Evolutionary conservation across 2,329 filamentous ascomycete species (phyloP).

Genomic region (Delphinella strobiligena): DNA sequence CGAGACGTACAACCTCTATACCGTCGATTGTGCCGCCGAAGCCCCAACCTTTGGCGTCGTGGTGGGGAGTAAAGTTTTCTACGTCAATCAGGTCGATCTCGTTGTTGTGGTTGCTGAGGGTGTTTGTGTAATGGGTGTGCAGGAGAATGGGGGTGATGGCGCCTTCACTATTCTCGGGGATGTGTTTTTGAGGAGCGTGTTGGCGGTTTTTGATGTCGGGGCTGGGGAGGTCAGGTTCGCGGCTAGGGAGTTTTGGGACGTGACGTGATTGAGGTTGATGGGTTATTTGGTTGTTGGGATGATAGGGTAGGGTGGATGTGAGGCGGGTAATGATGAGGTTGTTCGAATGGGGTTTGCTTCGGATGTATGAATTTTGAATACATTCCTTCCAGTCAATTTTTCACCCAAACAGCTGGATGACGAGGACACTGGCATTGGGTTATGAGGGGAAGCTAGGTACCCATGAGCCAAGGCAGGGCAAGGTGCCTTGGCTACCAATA

Average conservation of each 20-base stretch:
- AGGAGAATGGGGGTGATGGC: conserved; percentile 18
- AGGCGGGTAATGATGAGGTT: too few species aligned
- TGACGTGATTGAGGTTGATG: too few species aligned
- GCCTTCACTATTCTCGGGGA: conserved; percentile 32
- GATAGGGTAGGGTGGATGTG: too few species aligned
- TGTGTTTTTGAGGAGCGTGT: conserved; percentile 37
- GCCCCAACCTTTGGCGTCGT: conserved; percentile 30
- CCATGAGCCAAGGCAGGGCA: too few species aligned
- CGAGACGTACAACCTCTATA: conserved; percentile 19
- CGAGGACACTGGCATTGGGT: too few species aligned
- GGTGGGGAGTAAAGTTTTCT: conserved; percentile 25
- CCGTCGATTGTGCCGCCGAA: conserved; percentile 30
- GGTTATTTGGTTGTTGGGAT: too few species aligned
- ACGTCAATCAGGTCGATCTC: conserved; percentile 19
- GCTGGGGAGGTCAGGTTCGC: conserved; percentile 36
- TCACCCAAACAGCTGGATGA: too few species aligned
- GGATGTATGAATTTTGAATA: too few species aligned
- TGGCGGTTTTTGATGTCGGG: conserved; percentile 40
- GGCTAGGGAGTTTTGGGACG: conserved; percentile 18
- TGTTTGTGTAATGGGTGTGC: conserved; percentile 22
- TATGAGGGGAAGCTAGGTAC: too few species aligned
- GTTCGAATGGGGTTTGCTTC: too few species aligned
- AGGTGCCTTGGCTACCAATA: too few species aligned
- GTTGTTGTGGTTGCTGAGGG: conserved; percentile 12
- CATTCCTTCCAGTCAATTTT: too few species aligned